Evolutionary conservation across 2,329 filamentous ascomycete species (phyloP), one percentile per base, ranked within the genome.

Genomic region (Calonectria pseudoturangicola): DNA sequence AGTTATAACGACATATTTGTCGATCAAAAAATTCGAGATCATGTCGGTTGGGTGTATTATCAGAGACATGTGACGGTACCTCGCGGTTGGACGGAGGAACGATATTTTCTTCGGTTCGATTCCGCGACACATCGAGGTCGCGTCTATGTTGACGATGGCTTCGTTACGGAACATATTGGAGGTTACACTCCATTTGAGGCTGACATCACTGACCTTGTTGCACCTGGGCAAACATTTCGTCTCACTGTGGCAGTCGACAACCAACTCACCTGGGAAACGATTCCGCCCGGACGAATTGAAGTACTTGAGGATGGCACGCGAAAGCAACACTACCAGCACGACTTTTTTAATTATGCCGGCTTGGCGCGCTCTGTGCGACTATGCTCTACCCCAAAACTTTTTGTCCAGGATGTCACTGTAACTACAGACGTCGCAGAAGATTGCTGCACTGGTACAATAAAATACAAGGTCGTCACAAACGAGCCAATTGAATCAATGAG

Each of bases 1-100:
- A 74, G 73, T 39, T 74, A 74, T 58, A 74, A 74, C 21, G 73
- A 74, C 50, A 71, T 74, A 6, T 74, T 74, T 25, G 73, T 73
- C 7, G 67, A 71, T 30, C n/a, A 43, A 12, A 66, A 68, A 21
- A 66, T 74, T 25, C 43, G 64, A 2, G 65, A 74, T 27, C 73
- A 74, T 47, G 70, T 73, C n/a, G 70, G 73, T 5, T 74, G 73
- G 73, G 73, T 74, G 5, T 74, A 65, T 21, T 74, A 74, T 54
- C 73, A 74, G 15, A 56, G 70, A 30, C 28, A 28, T 0, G 63
- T 68, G 9, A 73, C 71, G 1, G 48, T 74, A n/a, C 73, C 73
- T 6, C n/a, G 30, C 27, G 25, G 50, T 2, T 74, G 73, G 73
- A 43, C 64, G 43, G n/a, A 39, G 12, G 62, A 72, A 9, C 69